Conservation (phyloP, 495 filamentous ascomycete species). For the Aspergillus nanangensis region DNA sequence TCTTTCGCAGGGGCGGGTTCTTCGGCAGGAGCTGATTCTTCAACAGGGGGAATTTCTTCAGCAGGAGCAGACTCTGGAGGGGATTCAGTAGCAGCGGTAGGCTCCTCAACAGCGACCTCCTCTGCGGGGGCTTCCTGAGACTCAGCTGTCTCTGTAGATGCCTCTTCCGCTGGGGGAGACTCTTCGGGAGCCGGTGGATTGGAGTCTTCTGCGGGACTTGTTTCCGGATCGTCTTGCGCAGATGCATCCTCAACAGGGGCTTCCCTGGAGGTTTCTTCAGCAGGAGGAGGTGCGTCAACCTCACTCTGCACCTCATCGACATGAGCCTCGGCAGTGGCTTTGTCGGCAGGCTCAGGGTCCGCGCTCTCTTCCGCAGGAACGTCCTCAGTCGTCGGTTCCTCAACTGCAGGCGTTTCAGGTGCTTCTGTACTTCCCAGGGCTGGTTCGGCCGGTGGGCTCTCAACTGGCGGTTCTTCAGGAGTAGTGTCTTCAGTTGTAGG, state of each 20-base stretch:
- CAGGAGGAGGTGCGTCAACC: no score
- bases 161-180: constrained; percentile 4
- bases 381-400: constrained; percentile 1
- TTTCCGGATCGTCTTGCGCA: constrained; percentile 7
- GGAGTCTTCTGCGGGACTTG: constrained; percentile 1
- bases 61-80: not conserved
- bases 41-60: constrained; percentile 4
- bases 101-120: constrained; percentile 8
- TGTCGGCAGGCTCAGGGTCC: constrained; percentile 5
- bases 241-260: constrained; percentile 9
- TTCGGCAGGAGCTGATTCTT: constrained; percentile 7
- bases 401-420: not conserved
- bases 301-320: no score
- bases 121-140: constrained; percentile 11
- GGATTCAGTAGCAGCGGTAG: constrained; percentile 12
- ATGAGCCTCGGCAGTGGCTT: not conserved
- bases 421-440: constrained; percentile 8
- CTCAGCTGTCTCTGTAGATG: constrained; percentile 7
- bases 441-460: no score
- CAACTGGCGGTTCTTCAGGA: constrained; percentile 8
- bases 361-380: constrained; percentile 3
- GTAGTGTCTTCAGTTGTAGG: constrained; percentile 7
- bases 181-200: constrained; percentile 8
- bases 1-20: constrained; percentile 6
- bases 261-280: constrained; percentile 5